Base-by-base conservation (phyloP, 148 eudicot species). In the Beta vulgaris region DNA sequence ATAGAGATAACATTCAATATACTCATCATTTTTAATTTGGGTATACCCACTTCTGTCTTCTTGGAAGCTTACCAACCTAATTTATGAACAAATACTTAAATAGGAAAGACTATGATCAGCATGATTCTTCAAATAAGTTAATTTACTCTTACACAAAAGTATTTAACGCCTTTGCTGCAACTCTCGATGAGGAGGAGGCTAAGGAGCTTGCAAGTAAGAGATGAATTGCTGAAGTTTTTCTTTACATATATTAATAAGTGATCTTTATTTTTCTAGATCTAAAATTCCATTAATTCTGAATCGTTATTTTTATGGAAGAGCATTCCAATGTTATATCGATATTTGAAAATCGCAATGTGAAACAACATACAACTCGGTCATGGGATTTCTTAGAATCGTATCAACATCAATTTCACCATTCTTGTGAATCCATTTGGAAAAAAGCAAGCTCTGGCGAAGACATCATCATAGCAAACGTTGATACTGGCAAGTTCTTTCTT, bases 401-500 rank as follows among this genome's bases (percentile, higher is more conserved):
- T 7, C 28, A 25, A 4, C 5, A 66, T 39, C 32, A 40, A 40
- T 11, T 4, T 66, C 0, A 55, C 13, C 53, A 0, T 58, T 28
- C 63, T 21, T 35, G n/a, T n/a, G 28, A 40, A 23, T 37, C 31
- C 14, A 8, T 76, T 21, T 76, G 73, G 73, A 15, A 68, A 68
- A 57, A 68, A 71, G 65, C 79, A 19, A 69, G 23, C 2, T 44
- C 42, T 15, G 79, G 67, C 43, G 68, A 77, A 46, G 79, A 77
- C n/a, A 44, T 69, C 13, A 77, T 77, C 54, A 70, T 77, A 18
- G 79, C 58, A 25, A 69, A 59, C 68, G 0, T 69, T 3, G 79
- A 77, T 60, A 8, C 58, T 6, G 74, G 79, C 16, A 59, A 42
- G 66, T 44, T 21, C 44, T 69, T 4, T 37, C 25, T 73, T 11